These are phyloP conservation scores for Ormosia emarginata DNA, from an alignment of 306 rosid species.

Conservation along the genomic window DNA sequence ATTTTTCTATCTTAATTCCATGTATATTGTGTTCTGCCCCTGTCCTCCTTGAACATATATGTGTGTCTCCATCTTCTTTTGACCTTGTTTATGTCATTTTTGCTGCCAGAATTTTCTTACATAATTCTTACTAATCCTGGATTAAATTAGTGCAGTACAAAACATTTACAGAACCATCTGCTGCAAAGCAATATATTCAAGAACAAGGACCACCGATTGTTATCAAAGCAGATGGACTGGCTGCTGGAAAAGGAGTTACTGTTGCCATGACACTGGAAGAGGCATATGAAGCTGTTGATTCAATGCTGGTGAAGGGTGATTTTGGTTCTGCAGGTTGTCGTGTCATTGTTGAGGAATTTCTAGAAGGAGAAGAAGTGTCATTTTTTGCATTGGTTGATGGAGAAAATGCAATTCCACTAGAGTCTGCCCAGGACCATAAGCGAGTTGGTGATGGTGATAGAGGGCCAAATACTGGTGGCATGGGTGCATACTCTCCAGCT, in stretches of 20 bases:
- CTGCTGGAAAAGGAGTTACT: conserved; percentile 95
- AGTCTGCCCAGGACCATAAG: conserved; percentile 98
- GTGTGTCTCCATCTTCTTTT: neutral
- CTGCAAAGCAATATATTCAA: conserved; percentile 80
- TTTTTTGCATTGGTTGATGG: conserved; percentile 96
- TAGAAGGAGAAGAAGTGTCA: conserved; percentile 96
- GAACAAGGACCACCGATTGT: conserved; percentile 89
- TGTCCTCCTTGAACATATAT: neutral
- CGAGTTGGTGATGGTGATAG: conserved; percentile 93
- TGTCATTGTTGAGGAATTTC: conserved; percentile 80
- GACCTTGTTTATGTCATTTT: neutral
- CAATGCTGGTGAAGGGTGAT: conserved; percentile 80
- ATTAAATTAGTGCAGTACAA: conserved; percentile 63
- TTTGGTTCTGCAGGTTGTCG: conserved; percentile 91
- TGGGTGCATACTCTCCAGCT: conserved; percentile 98
- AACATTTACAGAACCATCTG: conserved; percentile 69
- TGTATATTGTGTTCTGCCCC: neutral
- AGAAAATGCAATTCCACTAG: conserved; percentile 86
- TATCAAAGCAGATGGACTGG: conserved; percentile 91
- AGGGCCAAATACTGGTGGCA: conserved; percentile 97
- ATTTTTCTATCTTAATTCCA: neutral
- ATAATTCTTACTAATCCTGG: conserved; percentile 6
- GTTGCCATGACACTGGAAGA: conserved; percentile 77
- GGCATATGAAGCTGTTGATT: conserved; percentile 90
- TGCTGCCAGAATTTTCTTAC: neutral